These are phyloP conservation scores for Aspergillus ellipticus DNA, from an alignment of 495 filamentous ascomycete genomes.

Conservation along the genomic window DNA sequence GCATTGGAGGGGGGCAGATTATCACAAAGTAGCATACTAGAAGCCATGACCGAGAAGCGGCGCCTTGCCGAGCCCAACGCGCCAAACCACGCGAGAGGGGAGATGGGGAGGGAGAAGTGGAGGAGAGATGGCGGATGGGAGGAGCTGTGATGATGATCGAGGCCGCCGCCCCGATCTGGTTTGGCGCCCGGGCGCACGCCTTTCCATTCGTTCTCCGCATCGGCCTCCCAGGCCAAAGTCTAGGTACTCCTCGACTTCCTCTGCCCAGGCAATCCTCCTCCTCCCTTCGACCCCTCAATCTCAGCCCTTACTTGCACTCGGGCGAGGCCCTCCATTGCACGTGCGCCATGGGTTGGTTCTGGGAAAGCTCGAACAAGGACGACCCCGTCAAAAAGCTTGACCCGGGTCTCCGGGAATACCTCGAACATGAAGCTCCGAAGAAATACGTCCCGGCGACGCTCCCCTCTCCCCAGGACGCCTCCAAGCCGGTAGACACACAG, in stretches of 20 bases:
- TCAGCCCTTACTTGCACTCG: neutral
- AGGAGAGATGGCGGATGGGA: neutral
- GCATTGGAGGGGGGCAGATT: neutral
- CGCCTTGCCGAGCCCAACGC: conserved; percentile 33
- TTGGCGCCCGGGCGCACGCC: conserved; percentile 13
- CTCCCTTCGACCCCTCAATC: neutral
- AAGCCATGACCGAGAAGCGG: conserved; percentile 39
- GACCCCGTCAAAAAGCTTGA: conserved; percentile 82
- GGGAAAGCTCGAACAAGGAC: conserved; percentile 45
- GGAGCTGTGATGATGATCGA: neutral
- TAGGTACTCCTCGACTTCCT: neutral
- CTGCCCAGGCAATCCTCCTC: neutral
- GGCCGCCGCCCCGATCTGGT: conserved; percentile 15
- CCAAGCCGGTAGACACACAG: conserved; percentile 14
- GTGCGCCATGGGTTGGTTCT: conserved; percentile 64
- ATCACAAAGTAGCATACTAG: conserved; percentile 29
- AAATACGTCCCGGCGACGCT: conserved; percentile 57
- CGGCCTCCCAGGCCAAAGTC: neutral
- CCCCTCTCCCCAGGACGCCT: conserved; percentile 17
- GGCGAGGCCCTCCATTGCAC: neutral
- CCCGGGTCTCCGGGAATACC: conserved; percentile 77
- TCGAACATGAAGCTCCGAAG: conserved; percentile 74
- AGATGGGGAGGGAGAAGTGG: conserved; percentile 4
- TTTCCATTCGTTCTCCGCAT: conserved; percentile 1
- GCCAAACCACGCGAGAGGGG: conserved; percentile 17